Evolutionary conservation across 1,284 basidiomycete genomes (phyloP).

Genomic region (Wallemia ichthyophaga): DNA sequence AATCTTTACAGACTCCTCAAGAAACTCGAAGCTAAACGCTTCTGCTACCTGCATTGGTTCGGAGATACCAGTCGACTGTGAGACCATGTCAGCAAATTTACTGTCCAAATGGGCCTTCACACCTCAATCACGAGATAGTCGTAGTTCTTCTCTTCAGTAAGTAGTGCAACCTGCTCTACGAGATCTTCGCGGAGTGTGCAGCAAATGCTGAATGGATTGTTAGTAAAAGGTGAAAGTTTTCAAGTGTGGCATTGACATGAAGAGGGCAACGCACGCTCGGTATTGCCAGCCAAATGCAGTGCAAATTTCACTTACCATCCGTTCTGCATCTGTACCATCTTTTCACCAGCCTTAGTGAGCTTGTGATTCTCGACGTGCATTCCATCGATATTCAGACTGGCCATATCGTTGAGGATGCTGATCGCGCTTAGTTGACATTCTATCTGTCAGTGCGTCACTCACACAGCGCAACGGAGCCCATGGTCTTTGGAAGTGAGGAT

Average conservation of each 20-base stretch:
- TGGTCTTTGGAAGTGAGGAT: constrained; percentile 19
- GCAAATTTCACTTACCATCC: constrained; percentile 6
- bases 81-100: too few relatives aligned
- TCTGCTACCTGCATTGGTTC: constrained; percentile 20
- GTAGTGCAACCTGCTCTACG: constrained; percentile 19
- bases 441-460: too few relatives aligned
- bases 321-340: constrained; percentile 20
- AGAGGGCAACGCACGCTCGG: too few relatives aligned
- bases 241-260: too few relatives aligned
- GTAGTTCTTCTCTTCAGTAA: constrained; percentile 15
- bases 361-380: constrained; percentile 17
- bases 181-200: constrained; percentile 21
- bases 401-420: constrained; percentile 19
- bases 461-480: constrained; percentile 14
- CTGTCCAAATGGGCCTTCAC: too few relatives aligned
- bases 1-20: constrained; percentile 15
- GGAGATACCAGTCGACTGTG: constrained; percentile 10
- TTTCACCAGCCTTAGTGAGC: constrained; percentile 17
- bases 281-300: too few relatives aligned
- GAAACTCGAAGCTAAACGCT: constrained; percentile 16
- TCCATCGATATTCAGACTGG: neutral
- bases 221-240: neutral
- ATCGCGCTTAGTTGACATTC: constrained; percentile 3
- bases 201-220: constrained; percentile 18
- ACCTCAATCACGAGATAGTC: constrained; percentile 20